Evolutionary conservation across 495 filamentous ascomycete species (phyloP).

Genomic region (Penicillium turbatum): DNA sequence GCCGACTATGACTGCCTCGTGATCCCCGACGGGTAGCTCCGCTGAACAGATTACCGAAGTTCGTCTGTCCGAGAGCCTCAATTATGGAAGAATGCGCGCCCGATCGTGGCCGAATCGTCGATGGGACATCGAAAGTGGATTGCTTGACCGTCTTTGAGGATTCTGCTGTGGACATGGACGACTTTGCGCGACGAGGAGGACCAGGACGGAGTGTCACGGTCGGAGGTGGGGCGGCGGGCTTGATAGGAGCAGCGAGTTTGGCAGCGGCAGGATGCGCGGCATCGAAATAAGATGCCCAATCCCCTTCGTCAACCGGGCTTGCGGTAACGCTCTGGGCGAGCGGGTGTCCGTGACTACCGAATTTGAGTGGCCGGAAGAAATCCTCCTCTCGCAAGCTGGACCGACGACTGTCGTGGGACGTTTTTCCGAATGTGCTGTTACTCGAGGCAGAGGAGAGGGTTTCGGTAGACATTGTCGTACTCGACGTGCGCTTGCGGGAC

Average conservation of each 20-base stretch:
- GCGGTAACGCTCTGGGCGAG: constrained; percentile 77
- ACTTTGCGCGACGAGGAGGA: constrained; percentile 48
- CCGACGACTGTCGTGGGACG: constrained; percentile 51
- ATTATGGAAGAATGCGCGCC: constrained; percentile 40
- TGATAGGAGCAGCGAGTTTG: constrained; percentile 6
- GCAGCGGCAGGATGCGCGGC: not conserved
- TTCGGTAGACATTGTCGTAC: constrained; percentile 32
- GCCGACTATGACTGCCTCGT: constrained; percentile 44
- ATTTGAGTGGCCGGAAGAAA: constrained; percentile 30
- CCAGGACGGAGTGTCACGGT: constrained; percentile 41
- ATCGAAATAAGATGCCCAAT: constrained; percentile 41
- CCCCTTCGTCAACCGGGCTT: constrained; percentile 55
- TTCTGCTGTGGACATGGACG: constrained; percentile 57
- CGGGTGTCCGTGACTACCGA: constrained; percentile 59
- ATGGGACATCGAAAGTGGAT: constrained; percentile 24
- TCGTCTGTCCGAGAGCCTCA: constrained; percentile 46
- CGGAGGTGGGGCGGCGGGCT: constrained; percentile 34
- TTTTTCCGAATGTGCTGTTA: constrained; percentile 30
- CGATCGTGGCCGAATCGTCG: constrained; percentile 36
- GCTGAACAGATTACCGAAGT: constrained; percentile 53
- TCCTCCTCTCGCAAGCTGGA: constrained; percentile 66
- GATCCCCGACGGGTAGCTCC: constrained; percentile 51
- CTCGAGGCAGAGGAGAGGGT: constrained; percentile 30
- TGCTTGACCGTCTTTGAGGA: constrained; percentile 59
- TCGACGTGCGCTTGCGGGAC: constrained; percentile 42